Base-by-base conservation (phyloP, 768 basidiomycete genomes). In the Pisolithus tinctorius region DNA sequence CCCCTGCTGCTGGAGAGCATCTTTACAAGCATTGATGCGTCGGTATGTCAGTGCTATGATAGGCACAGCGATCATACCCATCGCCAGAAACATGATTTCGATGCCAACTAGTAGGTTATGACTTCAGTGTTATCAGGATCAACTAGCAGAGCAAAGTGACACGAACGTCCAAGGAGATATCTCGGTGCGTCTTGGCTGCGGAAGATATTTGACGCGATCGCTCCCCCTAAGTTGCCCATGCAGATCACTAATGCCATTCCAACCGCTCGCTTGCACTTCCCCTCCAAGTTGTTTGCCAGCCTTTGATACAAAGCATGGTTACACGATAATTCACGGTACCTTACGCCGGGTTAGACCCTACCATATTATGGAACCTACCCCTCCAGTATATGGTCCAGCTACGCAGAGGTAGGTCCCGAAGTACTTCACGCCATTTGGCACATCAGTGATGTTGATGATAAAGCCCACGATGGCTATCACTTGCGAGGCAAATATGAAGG, bases 171-270 rank as follows among this genome's bases (percentile, higher is more conserved):
- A 39, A 83, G 57, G 30, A 78, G 63, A 59, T 79, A 87, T 1
- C 80, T 72, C 9, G 84, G 84, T 6, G 70, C 66, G 57, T 85
- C 85, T 52, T 73, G 70, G 0, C 76, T 59, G 9, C 82, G 73
- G 60, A 79, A 86, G 10, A 86, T 77, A 54, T 80, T 82, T 16
- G 74, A 73, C 4, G 83, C 77, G 48, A 84, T 78, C 0, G 79
- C 79, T 3, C 81, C 83, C 26, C 76, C 71, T 54, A 85, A 77
- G 58, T 85, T 84, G 0, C 82, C 84, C 17, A 84, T 72, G 6
- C 81, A 80, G 26, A 85, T 81, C n/a, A 83, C 80, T 25, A 84
- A 47, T 0, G 81, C 82, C 75, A 85, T 79, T 4, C 79, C 82
- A 8, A 82, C 69, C 23, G 63, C 83, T 4, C 84, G 82, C 60